Evolutionary conservation across 108 stramenopile species (phyloP).

Genomic region (Fragilariopsis cylindrus): DNA sequence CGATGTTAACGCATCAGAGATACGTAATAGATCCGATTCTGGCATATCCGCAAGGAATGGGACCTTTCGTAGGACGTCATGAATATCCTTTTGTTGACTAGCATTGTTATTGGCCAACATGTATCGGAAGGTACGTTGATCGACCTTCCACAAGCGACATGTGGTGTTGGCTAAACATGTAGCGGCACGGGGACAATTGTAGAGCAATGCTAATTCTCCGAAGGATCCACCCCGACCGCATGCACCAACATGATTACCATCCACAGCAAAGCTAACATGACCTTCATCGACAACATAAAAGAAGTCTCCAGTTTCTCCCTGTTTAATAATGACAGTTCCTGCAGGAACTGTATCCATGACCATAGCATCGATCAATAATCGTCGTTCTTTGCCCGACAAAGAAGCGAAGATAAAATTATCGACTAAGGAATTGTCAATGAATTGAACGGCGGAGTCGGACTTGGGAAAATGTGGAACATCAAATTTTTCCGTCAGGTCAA

Average conservation of each 20-base stretch:
- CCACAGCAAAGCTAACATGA: slow-evolving; percentile 83
- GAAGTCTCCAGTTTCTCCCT: slow-evolving; percentile 86
- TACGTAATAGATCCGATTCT: slow-evolving; percentile 63
- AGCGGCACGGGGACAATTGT: slow-evolving; percentile 91
- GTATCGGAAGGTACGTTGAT: slow-evolving; percentile 85
- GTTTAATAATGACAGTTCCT: slow-evolving; percentile 86
- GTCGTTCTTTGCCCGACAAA: slow-evolving; percentile 70
- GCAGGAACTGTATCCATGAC: slow-evolving; percentile 74
- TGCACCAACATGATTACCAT: slow-evolving; percentile 82
- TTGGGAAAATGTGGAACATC: slow-evolving; percentile 72
- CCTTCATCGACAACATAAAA: slow-evolving; percentile 92
- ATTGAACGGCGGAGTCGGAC: slow-evolving; percentile 70
- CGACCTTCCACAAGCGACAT: slow-evolving; percentile 87
- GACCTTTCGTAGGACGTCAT: slow-evolving; percentile 71
- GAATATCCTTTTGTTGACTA: slow-evolving; percentile 64
- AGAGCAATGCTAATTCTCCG: slow-evolving; percentile 86
- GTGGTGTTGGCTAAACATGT: slow-evolving; percentile 84
- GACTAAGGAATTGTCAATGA: slow-evolving; percentile 80
- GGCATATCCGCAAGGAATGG: slow-evolving; percentile 80
- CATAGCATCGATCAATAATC: slow-evolving; percentile 88
- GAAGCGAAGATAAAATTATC: slow-evolving; percentile 90
- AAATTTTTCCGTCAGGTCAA: slow-evolving; percentile 78
- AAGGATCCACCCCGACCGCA: slow-evolving; percentile 85
- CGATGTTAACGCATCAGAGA: slow-evolving; percentile 82
- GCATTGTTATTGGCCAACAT: slow-evolving; percentile 89